These are phyloP conservation scores for Termitomyces sp. DNA, from an alignment of 768 basidiomycete genomes.

Conservation along the genomic window DNA sequence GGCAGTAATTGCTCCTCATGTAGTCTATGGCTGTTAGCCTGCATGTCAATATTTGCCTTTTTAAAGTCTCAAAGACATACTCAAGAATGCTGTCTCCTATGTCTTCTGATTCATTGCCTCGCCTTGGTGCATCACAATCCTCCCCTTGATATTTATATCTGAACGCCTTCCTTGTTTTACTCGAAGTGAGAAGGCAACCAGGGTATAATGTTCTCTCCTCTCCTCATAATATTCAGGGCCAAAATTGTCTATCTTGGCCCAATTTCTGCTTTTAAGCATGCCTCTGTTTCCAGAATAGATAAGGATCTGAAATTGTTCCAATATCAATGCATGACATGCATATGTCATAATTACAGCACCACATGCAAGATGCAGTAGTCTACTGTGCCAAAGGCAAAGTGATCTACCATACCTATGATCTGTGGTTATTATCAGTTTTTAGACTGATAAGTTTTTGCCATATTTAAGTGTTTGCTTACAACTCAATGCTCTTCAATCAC, in stretches of 20 bases:
- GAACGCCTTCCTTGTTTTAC: constrained; percentile 13
- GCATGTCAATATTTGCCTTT: constrained; percentile 50
- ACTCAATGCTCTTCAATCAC: no score
- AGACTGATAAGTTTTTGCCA: no score
- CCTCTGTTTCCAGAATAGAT: no score
- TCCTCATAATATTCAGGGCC: constrained; percentile 29
- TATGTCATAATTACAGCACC: no score
- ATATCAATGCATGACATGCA: no score
- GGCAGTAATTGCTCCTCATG: no score
- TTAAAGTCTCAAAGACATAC: constrained; percentile 50
- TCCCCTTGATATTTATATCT: constrained; percentile 23
- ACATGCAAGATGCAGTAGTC: no score
- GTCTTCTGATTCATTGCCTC: constrained; percentile 47
- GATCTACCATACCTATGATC: no score
- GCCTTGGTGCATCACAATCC: constrained; percentile 30
- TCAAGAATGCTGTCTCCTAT: constrained; percentile 41
- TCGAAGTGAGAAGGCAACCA: constrained; percentile 31
- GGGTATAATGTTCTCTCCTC: constrained; percentile 37
- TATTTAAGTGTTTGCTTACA: no score
- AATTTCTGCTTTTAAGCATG: constrained; percentile 32
- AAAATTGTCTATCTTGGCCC: constrained; percentile 64
- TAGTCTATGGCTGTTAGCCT: constrained; percentile 48
- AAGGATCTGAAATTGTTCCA: no score
- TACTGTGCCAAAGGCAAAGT: no score
- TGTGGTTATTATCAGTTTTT: no score